A percentile compares a stretch with the other conserved stretches of the same genome.
Conservation (phyloP, 2,329 filamentous ascomycete genomes). For the Colletotrichum neosansevieriae region DNA sequence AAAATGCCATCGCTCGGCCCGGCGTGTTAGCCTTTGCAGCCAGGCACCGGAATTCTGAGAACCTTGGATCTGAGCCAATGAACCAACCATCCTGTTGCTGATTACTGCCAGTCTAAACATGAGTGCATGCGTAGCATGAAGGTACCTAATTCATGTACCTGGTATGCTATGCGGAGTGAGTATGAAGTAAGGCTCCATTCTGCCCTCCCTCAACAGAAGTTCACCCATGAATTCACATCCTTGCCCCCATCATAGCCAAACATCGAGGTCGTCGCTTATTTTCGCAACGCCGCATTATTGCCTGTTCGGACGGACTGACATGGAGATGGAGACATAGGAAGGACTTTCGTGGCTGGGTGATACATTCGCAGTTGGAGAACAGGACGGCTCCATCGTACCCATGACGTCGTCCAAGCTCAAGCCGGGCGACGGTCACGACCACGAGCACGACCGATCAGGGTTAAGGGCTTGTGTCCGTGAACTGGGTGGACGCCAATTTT, state of each 20-base stretch:
- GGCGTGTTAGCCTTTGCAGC: slow-evolving; percentile 8
- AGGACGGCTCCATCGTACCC: not conserved
- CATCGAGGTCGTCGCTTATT: not conserved
- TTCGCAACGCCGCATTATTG: not conserved
- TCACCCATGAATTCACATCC: too few relatives aligned
- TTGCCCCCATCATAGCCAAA: too few relatives aligned
- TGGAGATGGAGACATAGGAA: not conserved
- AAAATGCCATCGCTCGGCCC: not conserved
- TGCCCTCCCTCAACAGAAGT: not conserved
- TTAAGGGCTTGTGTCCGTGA: not conserved
- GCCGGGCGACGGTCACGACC: slow-evolving; percentile 2
- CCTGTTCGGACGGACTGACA: not conserved
- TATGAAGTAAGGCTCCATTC: not conserved
- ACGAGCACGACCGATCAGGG: too few relatives aligned
- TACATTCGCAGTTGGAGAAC: not conserved
- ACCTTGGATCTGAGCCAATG: slow-evolving; percentile 2
- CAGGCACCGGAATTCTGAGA: slow-evolving; percentile 12
- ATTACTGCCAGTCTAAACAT: too few relatives aligned
- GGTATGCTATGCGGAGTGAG: too few relatives aligned
- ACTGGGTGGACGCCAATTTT: not conserved
- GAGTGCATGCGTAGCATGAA: too few relatives aligned
- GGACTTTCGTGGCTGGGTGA: not conserved
- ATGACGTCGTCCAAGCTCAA: slow-evolving; percentile 31
- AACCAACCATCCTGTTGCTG: too few relatives aligned
- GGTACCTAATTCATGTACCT: too few relatives aligned